A percentile compares a stretch with the other conserved stretches of the same genome.
Conservation (phyloP, 257 asterid genomes). For the Catharanthus roseus region DNA sequence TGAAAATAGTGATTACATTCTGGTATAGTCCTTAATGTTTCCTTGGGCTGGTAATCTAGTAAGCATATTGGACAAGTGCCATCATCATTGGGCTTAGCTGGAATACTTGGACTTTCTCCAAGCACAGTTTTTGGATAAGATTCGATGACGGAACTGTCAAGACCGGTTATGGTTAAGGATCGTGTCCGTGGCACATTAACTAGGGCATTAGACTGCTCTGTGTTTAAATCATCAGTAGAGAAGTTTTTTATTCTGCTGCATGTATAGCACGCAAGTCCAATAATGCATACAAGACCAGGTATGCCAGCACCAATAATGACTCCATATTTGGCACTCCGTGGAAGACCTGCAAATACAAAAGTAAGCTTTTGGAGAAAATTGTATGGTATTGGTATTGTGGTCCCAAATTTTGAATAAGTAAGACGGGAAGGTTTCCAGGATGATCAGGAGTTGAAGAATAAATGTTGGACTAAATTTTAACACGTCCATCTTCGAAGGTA, state of each 20-base stretch:
- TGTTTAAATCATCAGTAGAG: constrained; percentile 7
- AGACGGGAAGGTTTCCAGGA: too few relatives aligned
- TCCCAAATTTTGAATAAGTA: too few relatives aligned
- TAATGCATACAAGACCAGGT: constrained; percentile 54
- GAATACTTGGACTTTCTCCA: constrained; percentile 68
- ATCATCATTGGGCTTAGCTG: constrained; percentile 44
- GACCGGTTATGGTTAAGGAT: constrained; percentile 35
- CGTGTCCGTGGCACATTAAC: constrained; percentile 21
- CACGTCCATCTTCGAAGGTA: too few relatives aligned
- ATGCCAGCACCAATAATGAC: constrained; percentile 62
- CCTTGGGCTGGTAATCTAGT: constrained; percentile 62
- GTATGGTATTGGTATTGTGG: too few relatives aligned
- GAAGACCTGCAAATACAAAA: constrained; percentile 39
- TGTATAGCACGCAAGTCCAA: constrained; percentile 44
- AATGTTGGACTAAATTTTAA: too few relatives aligned
- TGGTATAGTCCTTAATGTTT: constrained; percentile 58
- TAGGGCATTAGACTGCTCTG: constrained; percentile 21
- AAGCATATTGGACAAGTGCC: constrained; percentile 70
- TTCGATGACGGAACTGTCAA: constrained; percentile 57
- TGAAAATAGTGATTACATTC: constrained; percentile 83
- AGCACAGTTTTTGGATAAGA: constrained; percentile 62
- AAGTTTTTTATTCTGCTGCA: constrained; percentile 31
- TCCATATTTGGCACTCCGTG: constrained; percentile 65
- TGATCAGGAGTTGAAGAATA: too few relatives aligned
- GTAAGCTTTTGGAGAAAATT: too few relatives aligned